Conservation (phyloP, 1,284 basidiomycete species). For the Phylloporus sp. region DNA sequence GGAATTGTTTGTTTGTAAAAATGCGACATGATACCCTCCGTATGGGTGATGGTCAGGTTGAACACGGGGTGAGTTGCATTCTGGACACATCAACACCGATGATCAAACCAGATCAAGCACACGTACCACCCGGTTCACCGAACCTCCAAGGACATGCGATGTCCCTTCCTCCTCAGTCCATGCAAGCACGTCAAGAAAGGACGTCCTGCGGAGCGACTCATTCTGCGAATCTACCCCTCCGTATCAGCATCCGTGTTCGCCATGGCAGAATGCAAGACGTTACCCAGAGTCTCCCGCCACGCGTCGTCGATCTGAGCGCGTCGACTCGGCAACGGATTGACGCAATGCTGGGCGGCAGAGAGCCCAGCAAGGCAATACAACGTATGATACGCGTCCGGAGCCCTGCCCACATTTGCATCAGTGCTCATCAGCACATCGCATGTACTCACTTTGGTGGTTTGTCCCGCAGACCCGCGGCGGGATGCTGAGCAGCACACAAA, state of each 20-base stretch:
- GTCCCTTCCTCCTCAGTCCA: constrained; percentile 82
- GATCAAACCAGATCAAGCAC: background rate
- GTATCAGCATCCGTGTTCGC: constrained; percentile 14
- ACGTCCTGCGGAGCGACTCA: constrained; percentile 55
- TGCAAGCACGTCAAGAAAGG: constrained; percentile 68
- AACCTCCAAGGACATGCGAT: constrained; percentile 70
- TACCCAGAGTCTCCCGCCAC: constrained; percentile 50
- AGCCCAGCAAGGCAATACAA: constrained; percentile 90
- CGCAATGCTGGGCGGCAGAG: constrained; percentile 85
- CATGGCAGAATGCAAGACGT: background rate
- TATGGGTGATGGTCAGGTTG: constrained; percentile 81
- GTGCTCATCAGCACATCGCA: background rate
- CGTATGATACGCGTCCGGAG: constrained; percentile 90
- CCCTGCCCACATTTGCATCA: constrained; percentile 48
- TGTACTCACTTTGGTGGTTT: constrained; percentile 88
- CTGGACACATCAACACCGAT: constrained; percentile 46
- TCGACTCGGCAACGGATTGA: constrained; percentile 58
- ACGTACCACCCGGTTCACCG: constrained; percentile 76
- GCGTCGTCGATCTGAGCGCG: constrained; percentile 50
- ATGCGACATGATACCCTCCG: constrained; percentile 75
- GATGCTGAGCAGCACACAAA: constrained; percentile 85
- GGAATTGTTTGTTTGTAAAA: constrained; percentile 76
- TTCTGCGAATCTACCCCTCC: constrained; percentile 15
- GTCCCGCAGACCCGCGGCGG: constrained; percentile 88
- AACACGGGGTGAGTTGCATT: constrained; percentile 92